These are phyloP conservation scores for Protomyces pachydermus DNA, from an alignment of 1,139 yeast genomes.

Conservation along the genomic window DNA sequence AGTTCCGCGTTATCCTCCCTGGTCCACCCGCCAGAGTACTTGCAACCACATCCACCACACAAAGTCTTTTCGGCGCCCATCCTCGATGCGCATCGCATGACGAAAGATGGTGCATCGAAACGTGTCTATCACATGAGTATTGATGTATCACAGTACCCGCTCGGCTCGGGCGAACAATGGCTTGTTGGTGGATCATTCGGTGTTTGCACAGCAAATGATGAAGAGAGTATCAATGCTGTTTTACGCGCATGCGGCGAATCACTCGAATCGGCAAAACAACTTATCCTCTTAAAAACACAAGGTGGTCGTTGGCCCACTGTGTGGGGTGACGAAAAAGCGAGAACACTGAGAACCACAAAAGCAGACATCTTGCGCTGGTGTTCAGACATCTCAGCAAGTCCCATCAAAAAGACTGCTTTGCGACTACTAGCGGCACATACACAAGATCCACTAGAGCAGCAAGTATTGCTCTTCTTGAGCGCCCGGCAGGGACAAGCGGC, in stretches of 20 bases:
- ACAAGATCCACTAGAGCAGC: constrained; percentile 29
- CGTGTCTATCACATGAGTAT: constrained; percentile 35
- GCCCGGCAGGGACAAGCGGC: constrained; percentile 34
- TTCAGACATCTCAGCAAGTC: constrained; percentile 33
- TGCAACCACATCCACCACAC: constrained; percentile 35
- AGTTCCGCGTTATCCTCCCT: not conserved
- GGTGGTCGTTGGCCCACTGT: constrained; percentile 36
- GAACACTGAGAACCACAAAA: constrained; percentile 31
- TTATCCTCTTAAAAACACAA: constrained; percentile 30
- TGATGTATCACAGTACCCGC: constrained; percentile 35
- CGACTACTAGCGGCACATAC: constrained; percentile 34
- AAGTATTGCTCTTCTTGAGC: constrained; percentile 33
- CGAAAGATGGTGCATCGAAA: constrained; percentile 34
- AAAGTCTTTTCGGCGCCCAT: constrained; percentile 34
- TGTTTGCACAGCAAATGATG: constrained; percentile 34
- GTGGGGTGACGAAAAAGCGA: constrained; percentile 35
- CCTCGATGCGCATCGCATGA: constrained; percentile 32
- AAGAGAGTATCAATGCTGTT: constrained; percentile 32
- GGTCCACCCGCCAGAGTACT: constrained; percentile 32
- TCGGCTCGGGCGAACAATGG: constrained; percentile 35
- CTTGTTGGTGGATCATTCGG: constrained; percentile 37
- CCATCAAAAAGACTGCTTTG: constrained; percentile 33
- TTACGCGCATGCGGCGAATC: constrained; percentile 30
- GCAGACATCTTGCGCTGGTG: constrained; percentile 35
- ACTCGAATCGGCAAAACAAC: constrained; percentile 24